A percentile compares a stretch with the other conserved stretches of the same genome.
These are phyloP conservation scores for Xylariaceae sp. DNA, from an alignment of 2,329 filamentous ascomycete species.

Conservation along the genomic window DNA sequence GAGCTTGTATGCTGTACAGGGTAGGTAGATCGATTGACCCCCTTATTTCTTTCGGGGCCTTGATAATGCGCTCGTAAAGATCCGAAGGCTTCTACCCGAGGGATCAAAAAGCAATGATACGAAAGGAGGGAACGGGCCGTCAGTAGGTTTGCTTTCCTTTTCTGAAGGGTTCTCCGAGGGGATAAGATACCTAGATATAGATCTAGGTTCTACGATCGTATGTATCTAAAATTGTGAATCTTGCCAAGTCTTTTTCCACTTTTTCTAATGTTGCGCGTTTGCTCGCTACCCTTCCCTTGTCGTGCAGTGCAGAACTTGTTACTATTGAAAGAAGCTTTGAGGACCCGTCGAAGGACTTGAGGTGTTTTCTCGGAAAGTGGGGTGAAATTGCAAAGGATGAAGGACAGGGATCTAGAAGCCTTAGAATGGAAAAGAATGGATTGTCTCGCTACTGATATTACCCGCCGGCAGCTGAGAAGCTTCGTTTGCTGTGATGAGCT, in stretches of 20 bases:
- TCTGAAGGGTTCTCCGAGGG: slow-evolving; percentile 1
- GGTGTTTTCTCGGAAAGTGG: not conserved
- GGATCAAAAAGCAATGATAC: slow-evolving; percentile 8
- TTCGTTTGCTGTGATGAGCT: not conserved
- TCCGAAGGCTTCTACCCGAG: too few relatives aligned
- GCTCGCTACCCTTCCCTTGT: not conserved
- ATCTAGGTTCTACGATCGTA: not conserved
- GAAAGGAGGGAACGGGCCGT: not conserved
- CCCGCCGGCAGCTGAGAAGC: not conserved
- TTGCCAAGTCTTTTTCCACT: too few relatives aligned
- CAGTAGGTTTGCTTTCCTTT: not conserved
- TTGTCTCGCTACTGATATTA: slow-evolving; percentile 4
- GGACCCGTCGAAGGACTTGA: too few relatives aligned
- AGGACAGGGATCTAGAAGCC: not conserved
- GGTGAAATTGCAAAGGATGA: not conserved
- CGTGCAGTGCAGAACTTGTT: not conserved
- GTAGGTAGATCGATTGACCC: not conserved
- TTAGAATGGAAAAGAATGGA: not conserved
- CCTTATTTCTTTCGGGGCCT: too few relatives aligned
- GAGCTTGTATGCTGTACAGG: not conserved
- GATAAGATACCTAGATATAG: too few relatives aligned
- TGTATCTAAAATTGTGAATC: too few relatives aligned
- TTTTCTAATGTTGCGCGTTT: too few relatives aligned
- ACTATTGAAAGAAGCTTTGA: too few relatives aligned
- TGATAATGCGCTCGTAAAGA: too few relatives aligned